Evolutionary conservation across 768 basidiomycete genomes (phyloP), one percentile per base, ranked within the genome.

Genomic region (Agrocybe pediades): DNA sequence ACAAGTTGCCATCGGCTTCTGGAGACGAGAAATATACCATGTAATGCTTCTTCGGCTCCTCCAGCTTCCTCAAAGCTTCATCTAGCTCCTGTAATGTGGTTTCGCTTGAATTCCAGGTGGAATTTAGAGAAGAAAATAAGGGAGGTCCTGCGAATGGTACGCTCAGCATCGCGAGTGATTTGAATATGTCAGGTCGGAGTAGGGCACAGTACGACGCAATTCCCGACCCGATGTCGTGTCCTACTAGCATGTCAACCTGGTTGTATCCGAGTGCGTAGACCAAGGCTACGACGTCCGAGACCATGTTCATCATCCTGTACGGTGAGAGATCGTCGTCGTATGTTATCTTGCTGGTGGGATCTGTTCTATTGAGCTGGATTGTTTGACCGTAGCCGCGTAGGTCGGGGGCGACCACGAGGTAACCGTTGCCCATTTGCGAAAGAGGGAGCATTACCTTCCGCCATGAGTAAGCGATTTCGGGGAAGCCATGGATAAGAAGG

Each of bases 391-490:
- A 81, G 0, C 85, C 84, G 24, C 86, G 71, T 44, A 79, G 73
- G 60, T 88, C 86, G 5, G 84, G 83, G 0, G 85, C 85, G 42
- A 87, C 79, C 60, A 86, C 84, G 49, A 79, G 74, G 65, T 79
- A 86, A 1, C 85, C 85, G 2, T 72, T 70, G 3, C 67, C 58
- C n/a, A n/a, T n/a, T n/a, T n/a, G n/a, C 0, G 79, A 64, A 21
- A 87, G 72, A 0, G 82, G 82, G 0, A 67, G 59, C 25, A 87
- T 73, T 27, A 86, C 54, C 54, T 84, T 82, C 13, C 86, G 74
- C 83, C 84, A 87, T 9, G 84, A 86, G 62, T 81, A 84, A 1
- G 84, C 78, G 5, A 87, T 72, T 60, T 87, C 85, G 7, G 85
- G 85, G 63, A 87, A 87, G 40, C 85, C 86, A 56, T 87, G 85